Base-by-base conservation (phyloP, 805 yeast species). In the Candida tallmaniae region DNA sequence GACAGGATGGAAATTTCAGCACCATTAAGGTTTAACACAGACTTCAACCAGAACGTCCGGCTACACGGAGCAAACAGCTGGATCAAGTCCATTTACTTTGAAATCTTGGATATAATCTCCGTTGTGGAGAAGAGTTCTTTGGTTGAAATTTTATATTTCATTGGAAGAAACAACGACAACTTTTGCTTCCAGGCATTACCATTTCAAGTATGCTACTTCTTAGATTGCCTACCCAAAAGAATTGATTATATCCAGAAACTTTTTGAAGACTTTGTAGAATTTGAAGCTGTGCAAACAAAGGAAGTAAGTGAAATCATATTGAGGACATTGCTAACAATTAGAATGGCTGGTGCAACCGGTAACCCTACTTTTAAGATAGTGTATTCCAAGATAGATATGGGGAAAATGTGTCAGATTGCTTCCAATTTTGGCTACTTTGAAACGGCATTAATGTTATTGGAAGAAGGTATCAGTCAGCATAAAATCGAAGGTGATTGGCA, bases 381-480 rank as follows among this genome's bases (percentile, higher is more conserved):
- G 3, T 65, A 56, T 34, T 34, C 44, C 8, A 41, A 42, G 0
- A 36, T 73, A n/a, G 60, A 67, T 31, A 40, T 56, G 5, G 33
- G 36, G 1, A 24, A 31, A 2, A 42, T 68, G 2, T 63, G 50
- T 36, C 20, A 46, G 9, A 46, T 65, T 4, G 67, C 76, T 1
- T 37, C 56, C 4, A 38, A 46, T 5, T 52, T 55, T 7, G 53
- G 54, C 5, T 52, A 57, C 29, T 60, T 65, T 19, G 64, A 66
- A 37, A 59, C 76, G 1, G 65, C 77, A 0, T 48, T 74, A 24
- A 49, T 76, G 66, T 36, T 76, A 4, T 56, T 70, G 34, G 83
- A 76, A 41, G 78, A 74, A 33, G 48, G 47, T 29, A 39, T 50
- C 29, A 31, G 43, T 11, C 51, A 50, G 5, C 27, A 31, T n/a